Conservation (phyloP, 345 rosid genomes). For the Populus tremula region DNA sequence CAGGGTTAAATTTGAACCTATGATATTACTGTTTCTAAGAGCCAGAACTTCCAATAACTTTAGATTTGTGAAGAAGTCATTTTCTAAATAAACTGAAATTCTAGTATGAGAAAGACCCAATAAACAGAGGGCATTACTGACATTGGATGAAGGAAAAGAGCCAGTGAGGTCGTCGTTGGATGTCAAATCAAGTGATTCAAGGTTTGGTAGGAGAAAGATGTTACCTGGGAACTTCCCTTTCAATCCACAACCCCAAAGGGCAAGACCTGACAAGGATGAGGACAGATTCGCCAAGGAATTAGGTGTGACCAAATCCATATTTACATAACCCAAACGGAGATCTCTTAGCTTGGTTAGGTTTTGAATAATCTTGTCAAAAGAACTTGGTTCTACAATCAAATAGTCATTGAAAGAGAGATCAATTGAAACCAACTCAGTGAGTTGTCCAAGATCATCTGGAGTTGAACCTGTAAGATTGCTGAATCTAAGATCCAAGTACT, state of each 20-base stretch:
- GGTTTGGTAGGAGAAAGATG: not conserved
- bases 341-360: too few species aligned
- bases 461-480: not conserved
- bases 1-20: too few species aligned
- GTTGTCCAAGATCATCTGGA: too few species aligned
- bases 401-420: not conserved
- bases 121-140: too few species aligned
- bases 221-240: not conserved
- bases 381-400: not conserved
- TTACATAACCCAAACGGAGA: too few species aligned
- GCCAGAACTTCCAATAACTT: not conserved
- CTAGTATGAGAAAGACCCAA: too few species aligned
- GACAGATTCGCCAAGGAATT: conserved; percentile 4
- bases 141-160: too few species aligned
- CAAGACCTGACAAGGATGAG: not conserved
- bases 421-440: not conserved
- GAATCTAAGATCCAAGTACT: not conserved
- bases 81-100: not conserved
- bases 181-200: not conserved
- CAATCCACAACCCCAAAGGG: not conserved
- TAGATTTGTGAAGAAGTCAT: not conserved
- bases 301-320: too few species aligned
- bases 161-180: not conserved
- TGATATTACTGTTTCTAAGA: not conserved
- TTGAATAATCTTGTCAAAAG: not conserved